Evolutionary conservation across 768 basidiomycete species (phyloP), one percentile per base, ranked within the genome.

Genomic region (Rhodotorula kratochvilovae): DNA sequence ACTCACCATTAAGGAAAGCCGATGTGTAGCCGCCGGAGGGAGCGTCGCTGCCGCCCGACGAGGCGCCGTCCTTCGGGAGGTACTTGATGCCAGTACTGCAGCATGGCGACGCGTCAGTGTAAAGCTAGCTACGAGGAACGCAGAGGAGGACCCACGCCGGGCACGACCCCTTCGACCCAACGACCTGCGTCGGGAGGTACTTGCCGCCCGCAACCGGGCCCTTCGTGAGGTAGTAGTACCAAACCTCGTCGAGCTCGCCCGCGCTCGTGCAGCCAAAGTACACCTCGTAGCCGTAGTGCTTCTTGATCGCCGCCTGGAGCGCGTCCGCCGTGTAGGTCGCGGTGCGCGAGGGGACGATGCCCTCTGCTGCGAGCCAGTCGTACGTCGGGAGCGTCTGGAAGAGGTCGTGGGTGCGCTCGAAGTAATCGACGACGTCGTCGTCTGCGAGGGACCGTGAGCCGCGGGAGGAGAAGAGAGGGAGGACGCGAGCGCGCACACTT

Each of bases 341-440:
- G 70, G 80, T 82, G 5, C 82, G 80, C n/a, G 84, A 84, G 21
- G 91, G 91, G 6, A 85, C 85, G 75, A 92, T 92, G 35, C 90
- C 90, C n/a, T 84, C 87, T 31, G 84, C 81, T 23, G 82, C 81
- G 51, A 92, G 86, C 86, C 86, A 90, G 25, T 85, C 82, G 79
- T 86, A 90, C 5, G 91, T 91, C 0, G 90, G 88, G 35, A 91
- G 85, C 16, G 84, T 83, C 85, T 85, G 73, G 72, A 72, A 67
- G 21, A 66, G 61, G 13, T 51, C 33, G 61, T 76, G 62, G 33
- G 70, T 45, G 19, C 61, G 79, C 82, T 71, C 64, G 66, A 79
- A 78, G 69, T 71, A 80, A 69, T 77, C 73, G 42, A 78, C 71
- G 42, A 77, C 76, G 33, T 78, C 79, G 36, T 79, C 77, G 29